phyloP scores from a whole-genome alignment of 345 rosid species.

The Syzygium oleosum region DNA sequence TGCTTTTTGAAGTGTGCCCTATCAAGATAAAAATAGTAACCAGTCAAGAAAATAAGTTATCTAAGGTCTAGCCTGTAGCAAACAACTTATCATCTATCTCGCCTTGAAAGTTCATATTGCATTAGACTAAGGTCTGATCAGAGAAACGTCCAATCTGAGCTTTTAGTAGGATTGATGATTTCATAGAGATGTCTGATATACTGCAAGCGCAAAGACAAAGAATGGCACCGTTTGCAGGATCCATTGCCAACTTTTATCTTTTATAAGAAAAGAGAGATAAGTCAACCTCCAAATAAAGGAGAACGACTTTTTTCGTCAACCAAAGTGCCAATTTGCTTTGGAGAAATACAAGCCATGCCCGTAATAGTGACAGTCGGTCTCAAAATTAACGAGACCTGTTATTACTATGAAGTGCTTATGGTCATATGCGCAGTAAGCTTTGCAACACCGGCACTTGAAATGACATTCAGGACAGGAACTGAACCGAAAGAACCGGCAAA shows the following conservation, averaged over 20 bases:
- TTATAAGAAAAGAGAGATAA: not conserved
- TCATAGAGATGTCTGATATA: not conserved
- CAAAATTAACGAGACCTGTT: not conserved
- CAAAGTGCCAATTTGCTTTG: not conserved
- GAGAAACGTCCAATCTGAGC: not conserved
- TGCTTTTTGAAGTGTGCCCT: not conserved
- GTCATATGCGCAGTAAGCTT: not conserved
- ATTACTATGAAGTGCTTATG: not conserved
- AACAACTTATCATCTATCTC: not conserved
- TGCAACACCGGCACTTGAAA: not conserved
- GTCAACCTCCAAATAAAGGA: not conserved
- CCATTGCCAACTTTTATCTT: not conserved
- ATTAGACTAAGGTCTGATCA: not conserved
- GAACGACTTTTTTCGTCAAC: not conserved
- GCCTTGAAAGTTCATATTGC: not conserved
- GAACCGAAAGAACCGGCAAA: not conserved
- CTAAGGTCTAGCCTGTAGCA: not conserved
- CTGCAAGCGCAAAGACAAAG: not conserved
- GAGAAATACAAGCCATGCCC: not conserved
- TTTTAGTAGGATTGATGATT: not conserved
- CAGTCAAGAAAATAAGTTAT: not conserved
- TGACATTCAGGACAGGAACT: not conserved
- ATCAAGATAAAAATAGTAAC: not conserved
- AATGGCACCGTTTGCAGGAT: not conserved
- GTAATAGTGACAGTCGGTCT: not conserved